Conservation (phyloP, 1,284 basidiomycete genomes). For the Entoloma clypeatum region DNA sequence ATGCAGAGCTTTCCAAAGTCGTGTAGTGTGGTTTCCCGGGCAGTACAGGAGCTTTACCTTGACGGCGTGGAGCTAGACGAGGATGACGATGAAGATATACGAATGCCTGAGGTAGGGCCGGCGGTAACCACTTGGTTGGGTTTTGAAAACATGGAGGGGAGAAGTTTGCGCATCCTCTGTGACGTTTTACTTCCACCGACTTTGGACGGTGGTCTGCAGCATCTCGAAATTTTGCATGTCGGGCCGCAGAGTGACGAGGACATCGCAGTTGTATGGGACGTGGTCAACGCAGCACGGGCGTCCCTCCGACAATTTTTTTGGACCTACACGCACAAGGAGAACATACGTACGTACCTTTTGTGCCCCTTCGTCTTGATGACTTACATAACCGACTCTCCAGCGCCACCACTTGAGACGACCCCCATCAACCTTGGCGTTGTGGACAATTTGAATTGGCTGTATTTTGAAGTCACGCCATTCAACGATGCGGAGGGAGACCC, state of each 20-base stretch:
- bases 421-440: no score
- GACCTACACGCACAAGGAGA: no score
- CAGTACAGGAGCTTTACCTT: constrained; percentile 9
- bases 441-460: no score
- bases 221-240: constrained; percentile 7
- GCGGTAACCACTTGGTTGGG: constrained; percentile 6
- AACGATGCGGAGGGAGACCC: no score
- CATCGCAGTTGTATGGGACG: no score
- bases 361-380: no score
- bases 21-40: constrained; percentile 8
- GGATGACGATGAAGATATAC: constrained; percentile 7
- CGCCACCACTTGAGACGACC: no score
- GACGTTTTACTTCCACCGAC: constrained; percentile 5
- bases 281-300: no score
- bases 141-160: constrained; percentile 9
- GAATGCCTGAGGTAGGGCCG: not conserved
- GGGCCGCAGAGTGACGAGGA: constrained; percentile 6
- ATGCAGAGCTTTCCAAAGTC: constrained; percentile 8
- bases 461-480: no score
- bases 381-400: no score
- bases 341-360: no score
- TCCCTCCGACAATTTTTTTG: no score
- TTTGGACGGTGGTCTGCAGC: constrained; percentile 1
- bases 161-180: constrained; percentile 7
- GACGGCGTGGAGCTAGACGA: constrained; percentile 6